These are phyloP conservation scores for Phytophthora melonis DNA, from an alignment of 352 stramenopile species.

Conservation along the genomic window DNA sequence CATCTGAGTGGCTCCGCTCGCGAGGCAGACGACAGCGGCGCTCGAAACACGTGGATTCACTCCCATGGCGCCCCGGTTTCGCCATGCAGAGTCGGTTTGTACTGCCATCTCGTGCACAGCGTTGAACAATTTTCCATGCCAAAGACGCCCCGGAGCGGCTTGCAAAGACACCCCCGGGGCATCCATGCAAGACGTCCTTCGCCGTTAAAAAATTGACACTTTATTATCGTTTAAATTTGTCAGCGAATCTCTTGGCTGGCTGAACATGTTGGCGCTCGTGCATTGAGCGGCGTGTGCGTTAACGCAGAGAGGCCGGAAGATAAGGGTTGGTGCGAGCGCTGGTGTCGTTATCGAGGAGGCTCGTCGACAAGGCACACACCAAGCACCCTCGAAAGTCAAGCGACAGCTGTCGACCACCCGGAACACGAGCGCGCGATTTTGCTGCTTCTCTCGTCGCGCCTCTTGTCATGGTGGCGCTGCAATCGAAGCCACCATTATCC, in stretches of 20 bases:
- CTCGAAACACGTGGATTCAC: slow-evolving; percentile 11
- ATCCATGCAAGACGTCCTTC: neutral
- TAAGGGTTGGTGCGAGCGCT: slow-evolving; percentile 6
- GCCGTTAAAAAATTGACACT: no score
- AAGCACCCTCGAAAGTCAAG: no score
- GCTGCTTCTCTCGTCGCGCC: slow-evolving; percentile 14
- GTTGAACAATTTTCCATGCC: slow-evolving; percentile 14
- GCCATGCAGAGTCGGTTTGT: slow-evolving; percentile 16
- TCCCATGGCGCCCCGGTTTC: neutral
- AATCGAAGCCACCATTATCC: slow-evolving; percentile 29
- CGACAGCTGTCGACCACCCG: slow-evolving; percentile 20
- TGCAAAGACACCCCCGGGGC: neutral
- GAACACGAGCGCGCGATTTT: slow-evolving; percentile 18
- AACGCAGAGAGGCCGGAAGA: no score
- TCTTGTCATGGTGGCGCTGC: slow-evolving; percentile 8
- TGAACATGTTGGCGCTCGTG: no score
- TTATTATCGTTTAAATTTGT: no score
- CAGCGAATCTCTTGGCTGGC: no score
- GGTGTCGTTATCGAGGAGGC: neutral
- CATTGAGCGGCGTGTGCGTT: no score
- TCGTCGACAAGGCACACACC: neutral
- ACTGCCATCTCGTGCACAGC: neutral
- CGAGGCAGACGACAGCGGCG: slow-evolving; percentile 2
- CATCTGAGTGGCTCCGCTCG: neutral
- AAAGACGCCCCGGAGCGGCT: neutral